These are phyloP conservation scores for Colletotrichum chrysophilum DNA, from an alignment of 2,329 filamentous ascomycete genomes.

Conservation along the genomic window DNA sequence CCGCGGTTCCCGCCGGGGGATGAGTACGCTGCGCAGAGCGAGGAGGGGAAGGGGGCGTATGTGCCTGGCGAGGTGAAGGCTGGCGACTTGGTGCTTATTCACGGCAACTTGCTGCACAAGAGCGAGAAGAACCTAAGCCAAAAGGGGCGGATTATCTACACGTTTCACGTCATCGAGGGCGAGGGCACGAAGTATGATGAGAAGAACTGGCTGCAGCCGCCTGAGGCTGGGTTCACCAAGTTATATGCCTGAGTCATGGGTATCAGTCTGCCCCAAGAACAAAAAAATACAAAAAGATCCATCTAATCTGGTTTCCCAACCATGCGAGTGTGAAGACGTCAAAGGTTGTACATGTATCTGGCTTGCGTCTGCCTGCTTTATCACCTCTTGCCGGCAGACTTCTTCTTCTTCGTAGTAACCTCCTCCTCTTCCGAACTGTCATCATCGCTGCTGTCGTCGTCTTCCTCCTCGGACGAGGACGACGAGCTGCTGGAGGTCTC, in stretches of 20 bases:
- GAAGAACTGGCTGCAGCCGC: conserved; percentile 93
- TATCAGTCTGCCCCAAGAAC: conserved; percentile 9
- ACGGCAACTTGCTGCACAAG: conserved; percentile 95
- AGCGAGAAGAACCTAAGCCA: conserved; percentile 89
- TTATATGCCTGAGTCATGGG: conserved; percentile 47
- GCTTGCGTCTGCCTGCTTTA: neutral
- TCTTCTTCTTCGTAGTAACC: neutral
- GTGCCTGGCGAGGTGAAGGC: conserved; percentile 87
- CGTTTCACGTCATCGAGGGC: conserved; percentile 95
- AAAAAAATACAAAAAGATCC: neutral
- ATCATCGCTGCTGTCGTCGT: conserved; percentile 34
- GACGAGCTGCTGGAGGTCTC: conserved; percentile 48
- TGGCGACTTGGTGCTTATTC: conserved; percentile 88
- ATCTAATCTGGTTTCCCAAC: neutral
- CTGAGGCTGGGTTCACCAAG: conserved; percentile 77
- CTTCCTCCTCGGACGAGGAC: conserved; percentile 35
- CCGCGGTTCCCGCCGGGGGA: conserved; percentile 63
- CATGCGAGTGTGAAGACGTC: neutral
- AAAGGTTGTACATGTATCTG: neutral
- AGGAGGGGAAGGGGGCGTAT: conserved; percentile 62
- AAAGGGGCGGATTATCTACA: conserved; percentile 93
- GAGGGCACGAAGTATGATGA: conserved; percentile 76
- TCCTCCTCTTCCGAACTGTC: conserved; percentile 27
- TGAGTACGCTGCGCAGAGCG: conserved; percentile 50
- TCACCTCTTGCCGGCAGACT: neutral